Evolutionary conservation across 192 early-diverging fungal species (phyloP).

Genomic region (Lunasporangiospora selenospora): DNA sequence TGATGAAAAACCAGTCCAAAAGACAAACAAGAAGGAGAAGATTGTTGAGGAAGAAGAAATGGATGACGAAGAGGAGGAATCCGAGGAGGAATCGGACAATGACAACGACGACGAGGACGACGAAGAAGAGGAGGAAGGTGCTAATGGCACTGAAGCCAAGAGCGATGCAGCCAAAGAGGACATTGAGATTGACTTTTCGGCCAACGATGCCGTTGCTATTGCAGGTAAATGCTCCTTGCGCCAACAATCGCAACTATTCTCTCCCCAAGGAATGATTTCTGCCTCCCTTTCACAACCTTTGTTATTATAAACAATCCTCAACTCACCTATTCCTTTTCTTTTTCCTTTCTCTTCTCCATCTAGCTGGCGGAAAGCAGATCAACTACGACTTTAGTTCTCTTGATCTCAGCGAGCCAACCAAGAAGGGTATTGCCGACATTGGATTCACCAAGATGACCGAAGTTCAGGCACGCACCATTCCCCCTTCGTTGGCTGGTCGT

Average conservation of each 20-base stretch:
- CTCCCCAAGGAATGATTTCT: too few species aligned
- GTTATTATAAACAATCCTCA: neutral
- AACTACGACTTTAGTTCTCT: constrained; percentile 77
- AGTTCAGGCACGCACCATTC: constrained; percentile 95
- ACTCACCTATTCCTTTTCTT: neutral
- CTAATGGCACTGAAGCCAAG: constrained; percentile 17
- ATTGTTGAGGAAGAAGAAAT: constrained; percentile 18
- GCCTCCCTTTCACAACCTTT: neutral
- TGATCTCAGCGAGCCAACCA: constrained; percentile 80
- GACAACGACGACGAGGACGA: constrained; percentile 23
- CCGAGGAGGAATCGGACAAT: constrained; percentile 6
- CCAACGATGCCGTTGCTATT: constrained; percentile 20
- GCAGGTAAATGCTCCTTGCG: constrained; percentile 10
- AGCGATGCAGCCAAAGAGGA: constrained; percentile 24
- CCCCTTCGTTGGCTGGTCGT: constrained; percentile 92
- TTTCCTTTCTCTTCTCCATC: neutral
- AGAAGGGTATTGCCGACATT: constrained; percentile 88
- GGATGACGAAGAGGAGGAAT: constrained; percentile 7
- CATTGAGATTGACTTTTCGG: constrained; percentile 31
- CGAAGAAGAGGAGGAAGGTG: constrained; percentile 5
- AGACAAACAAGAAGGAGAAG: constrained; percentile 47
- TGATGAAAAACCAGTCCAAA: constrained; percentile 39
- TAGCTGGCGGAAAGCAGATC: constrained; percentile 40
- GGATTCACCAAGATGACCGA: constrained; percentile 96
- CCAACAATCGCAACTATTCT: too few species aligned